A percentile compares a stretch with the other conserved stretches of the same genome.
Evolutionary conservation across 2,329 filamentous ascomycete species (phyloP).

Genomic region (Rosellinia necatrix): DNA sequence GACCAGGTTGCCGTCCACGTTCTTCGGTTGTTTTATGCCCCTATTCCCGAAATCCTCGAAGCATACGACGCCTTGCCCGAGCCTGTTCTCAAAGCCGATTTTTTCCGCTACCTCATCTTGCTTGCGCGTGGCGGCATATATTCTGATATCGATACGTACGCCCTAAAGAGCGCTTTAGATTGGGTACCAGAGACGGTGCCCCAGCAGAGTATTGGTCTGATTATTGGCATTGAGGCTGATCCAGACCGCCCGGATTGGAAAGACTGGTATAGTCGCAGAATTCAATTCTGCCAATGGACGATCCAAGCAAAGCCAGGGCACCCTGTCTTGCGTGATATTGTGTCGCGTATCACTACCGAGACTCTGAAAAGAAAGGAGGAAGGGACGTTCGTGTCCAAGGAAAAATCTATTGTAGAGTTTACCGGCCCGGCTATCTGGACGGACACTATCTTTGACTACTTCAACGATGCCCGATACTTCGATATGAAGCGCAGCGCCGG

Average conservation of each 20-base stretch:
- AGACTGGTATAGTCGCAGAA: conserved; percentile 92
- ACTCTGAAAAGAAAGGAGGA: conserved; percentile 74
- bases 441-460: conserved; percentile 86
- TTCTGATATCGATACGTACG: conserved; percentile 88
- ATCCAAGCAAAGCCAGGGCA: conserved; percentile 96
- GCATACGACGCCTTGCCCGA: conserved; percentile 75
- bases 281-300: conserved; percentile 99
- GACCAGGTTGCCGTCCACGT: conserved; percentile 83
- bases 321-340: conserved; percentile 85
- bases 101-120: conserved; percentile 75
- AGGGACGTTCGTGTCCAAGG: conserved; percentile 53
- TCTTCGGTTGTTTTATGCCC: conserved; percentile 83
- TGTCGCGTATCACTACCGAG: conserved; percentile 82
- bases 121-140: conserved; percentile 71
- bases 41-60: conserved; percentile 77
- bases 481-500: conserved; percentile 72
- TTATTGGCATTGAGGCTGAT: conserved; percentile 95
- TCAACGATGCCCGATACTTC: conserved; percentile 90
- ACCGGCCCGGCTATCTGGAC: conserved; percentile 96
- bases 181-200: conserved; percentile 86
- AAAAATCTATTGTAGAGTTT: conserved; percentile 86
- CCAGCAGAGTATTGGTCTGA: conserved; percentile 76
- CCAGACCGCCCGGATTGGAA: conserved; percentile 91
- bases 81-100: conserved; percentile 77
- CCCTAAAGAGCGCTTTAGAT: conserved; percentile 79